Conservation (phyloP, 2,329 filamentous ascomycete species). For the Fusarium veterinarium region DNA sequence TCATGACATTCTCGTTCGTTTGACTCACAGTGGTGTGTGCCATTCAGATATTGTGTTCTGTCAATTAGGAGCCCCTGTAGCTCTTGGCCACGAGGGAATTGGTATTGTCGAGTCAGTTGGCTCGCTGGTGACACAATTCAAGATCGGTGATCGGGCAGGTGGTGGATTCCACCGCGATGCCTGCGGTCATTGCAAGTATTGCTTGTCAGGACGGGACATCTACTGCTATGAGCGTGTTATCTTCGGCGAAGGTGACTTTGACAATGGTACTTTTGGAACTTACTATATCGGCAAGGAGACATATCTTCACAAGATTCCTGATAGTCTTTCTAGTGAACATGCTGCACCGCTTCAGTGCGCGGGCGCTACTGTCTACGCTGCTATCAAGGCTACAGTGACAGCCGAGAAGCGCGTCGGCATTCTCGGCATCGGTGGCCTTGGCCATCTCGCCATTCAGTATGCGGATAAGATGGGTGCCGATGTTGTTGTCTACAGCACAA, state of each 20-base stretch:
- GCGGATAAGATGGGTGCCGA: slow-evolving; percentile 9
- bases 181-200: slow-evolving; percentile 11
- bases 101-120: neutral
- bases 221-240: slow-evolving; percentile 14
- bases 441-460: slow-evolving; percentile 6
- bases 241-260: neutral
- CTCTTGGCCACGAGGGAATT: neutral
- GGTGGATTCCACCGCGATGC: slow-evolving; percentile 9
- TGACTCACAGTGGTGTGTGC: slow-evolving; percentile 13
- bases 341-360: slow-evolving; percentile 15
- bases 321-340: slow-evolving; percentile 4
- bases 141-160: slow-evolving; percentile 1
- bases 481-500: slow-evolving; percentile 8
- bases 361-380: slow-evolving; percentile 6
- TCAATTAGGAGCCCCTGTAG: slow-evolving; percentile 3
- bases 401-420: neutral
- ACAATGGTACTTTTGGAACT: neutral
- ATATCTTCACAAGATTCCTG: neutral
- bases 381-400: slow-evolving; percentile 9
- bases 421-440: slow-evolving; percentile 8
- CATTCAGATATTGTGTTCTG: slow-evolving; percentile 4
- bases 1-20: neutral
- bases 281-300: slow-evolving; percentile 17
- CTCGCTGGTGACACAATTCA: slow-evolving; percentile 5
- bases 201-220: neutral